phyloP scores from a whole-genome alignment of 495 filamentous ascomycete genomes.

The Delitschia confertaspora region DNA sequence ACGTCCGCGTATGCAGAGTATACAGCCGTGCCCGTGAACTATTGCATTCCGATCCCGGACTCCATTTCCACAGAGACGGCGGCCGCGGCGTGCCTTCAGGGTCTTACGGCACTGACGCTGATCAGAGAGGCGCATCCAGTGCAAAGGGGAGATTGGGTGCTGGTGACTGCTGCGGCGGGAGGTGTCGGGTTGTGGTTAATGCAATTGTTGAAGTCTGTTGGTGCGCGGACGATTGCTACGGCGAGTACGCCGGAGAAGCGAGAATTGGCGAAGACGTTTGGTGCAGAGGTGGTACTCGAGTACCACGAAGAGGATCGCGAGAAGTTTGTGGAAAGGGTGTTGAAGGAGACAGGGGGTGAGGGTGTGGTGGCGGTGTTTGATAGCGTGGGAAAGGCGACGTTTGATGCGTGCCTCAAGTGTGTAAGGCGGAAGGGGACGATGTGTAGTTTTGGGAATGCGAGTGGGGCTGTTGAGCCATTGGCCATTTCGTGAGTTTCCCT shows the following conservation, averaged over 20 bases:
- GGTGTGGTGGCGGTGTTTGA: slow-evolving; percentile 83
- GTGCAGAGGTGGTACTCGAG: slow-evolving; percentile 64
- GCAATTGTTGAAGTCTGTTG: slow-evolving; percentile 63
- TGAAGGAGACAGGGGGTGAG: slow-evolving; percentile 34
- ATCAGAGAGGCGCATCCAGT: slow-evolving; percentile 69
- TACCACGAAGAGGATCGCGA: slow-evolving; percentile 50
- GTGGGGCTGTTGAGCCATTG: slow-evolving; percentile 70
- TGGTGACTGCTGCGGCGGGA: slow-evolving; percentile 86
- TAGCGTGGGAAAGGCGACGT: slow-evolving; percentile 78
- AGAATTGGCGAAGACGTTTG: slow-evolving; percentile 69
- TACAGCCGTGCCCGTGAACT: slow-evolving; percentile 49
- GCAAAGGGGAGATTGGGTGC: slow-evolving; percentile 68
- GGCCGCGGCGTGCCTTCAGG: slow-evolving; percentile 67
- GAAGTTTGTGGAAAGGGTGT: slow-evolving; percentile 27
- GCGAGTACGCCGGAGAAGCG: slow-evolving; percentile 67
- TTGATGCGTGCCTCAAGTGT: slow-evolving; percentile 71
- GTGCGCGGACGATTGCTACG: slow-evolving; percentile 77
- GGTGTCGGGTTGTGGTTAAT: slow-evolving; percentile 73
- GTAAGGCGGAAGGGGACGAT: slow-evolving; percentile 76
- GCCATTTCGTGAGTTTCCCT: slow-evolving; percentile 46
- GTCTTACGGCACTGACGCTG: slow-evolving; percentile 76
- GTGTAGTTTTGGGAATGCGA: slow-evolving; percentile 81
- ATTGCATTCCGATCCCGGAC: slow-evolving; percentile 56
- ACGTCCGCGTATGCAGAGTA: slow-evolving; percentile 68
- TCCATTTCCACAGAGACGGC: slow-evolving; percentile 52